Conservation (phyloP, 1,139 yeast genomes). For the Sugiyamaella grinbergsii region DNA sequence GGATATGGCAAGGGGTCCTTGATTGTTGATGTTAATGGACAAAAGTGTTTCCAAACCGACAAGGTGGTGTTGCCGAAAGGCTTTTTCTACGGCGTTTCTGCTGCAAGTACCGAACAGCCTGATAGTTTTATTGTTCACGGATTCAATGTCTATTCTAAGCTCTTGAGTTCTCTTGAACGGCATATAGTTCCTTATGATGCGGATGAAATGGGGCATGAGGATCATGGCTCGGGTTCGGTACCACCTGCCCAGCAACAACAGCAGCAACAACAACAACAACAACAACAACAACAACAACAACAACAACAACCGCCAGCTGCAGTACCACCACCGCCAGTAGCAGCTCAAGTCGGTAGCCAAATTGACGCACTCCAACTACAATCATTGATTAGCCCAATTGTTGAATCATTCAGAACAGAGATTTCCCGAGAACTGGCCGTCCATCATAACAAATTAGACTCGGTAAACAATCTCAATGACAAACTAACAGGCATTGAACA, state of each 20-base stretch:
- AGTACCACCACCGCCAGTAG: too few relatives aligned
- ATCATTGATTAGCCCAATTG: constrained; percentile 18
- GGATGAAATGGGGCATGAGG: constrained; percentile 12
- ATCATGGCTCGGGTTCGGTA: constrained; percentile 4
- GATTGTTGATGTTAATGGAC: constrained; percentile 45
- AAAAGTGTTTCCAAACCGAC: constrained; percentile 42
- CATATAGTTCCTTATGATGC: constrained; percentile 14
- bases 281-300: too few relatives aligned
- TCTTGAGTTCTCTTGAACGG: constrained; percentile 19
- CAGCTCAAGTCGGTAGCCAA: neutral
- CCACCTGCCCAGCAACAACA: constrained; percentile 1
- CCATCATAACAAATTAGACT: constrained; percentile 17
- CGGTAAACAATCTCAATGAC: constrained; percentile 10
- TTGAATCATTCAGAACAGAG: constrained; percentile 13
- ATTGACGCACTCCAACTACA: constrained; percentile 25
- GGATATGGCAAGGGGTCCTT: constrained; percentile 41
- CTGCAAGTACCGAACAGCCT: constrained; percentile 39
- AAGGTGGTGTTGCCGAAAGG: constrained; percentile 40
- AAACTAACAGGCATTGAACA: constrained; percentile 19
- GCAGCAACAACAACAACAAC: too few relatives aligned
- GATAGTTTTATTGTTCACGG: constrained; percentile 41
- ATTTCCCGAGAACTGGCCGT: constrained; percentile 14
- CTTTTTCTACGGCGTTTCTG: constrained; percentile 43
- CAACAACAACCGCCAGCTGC: too few relatives aligned
- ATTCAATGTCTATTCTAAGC: constrained; percentile 27